These are phyloP conservation scores for Fraxinus albicans DNA, from an alignment of 305 asterid species.

Conservation along the genomic window DNA sequence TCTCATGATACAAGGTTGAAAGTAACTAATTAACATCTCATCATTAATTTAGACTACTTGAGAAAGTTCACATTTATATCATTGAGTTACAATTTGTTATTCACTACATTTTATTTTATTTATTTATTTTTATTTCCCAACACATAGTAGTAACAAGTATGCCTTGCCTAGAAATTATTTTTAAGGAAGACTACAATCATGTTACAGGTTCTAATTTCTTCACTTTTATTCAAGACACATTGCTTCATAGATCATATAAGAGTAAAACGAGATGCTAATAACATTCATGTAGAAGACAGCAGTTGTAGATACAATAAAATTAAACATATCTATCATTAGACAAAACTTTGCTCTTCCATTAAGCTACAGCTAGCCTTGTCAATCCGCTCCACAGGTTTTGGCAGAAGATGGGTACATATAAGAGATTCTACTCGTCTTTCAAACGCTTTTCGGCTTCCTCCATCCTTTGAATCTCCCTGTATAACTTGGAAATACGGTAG, in stretches of 20 bases:
- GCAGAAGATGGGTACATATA: not conserved
- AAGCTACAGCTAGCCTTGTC: not conserved
- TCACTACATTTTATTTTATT: too few relatives aligned
- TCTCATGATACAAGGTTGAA: too few relatives aligned
- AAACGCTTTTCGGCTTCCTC: constrained; percentile 80
- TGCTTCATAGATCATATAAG: not conserved
- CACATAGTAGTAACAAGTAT: not conserved
- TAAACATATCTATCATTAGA: not conserved
- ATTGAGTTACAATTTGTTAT: too few relatives aligned
- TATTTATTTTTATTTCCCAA: too few relatives aligned
- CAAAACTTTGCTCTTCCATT: not conserved
- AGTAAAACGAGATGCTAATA: not conserved
- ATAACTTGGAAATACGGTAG: constrained; percentile 71
- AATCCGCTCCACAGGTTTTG: not conserved
- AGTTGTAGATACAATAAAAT: not conserved
- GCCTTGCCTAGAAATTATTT: not conserved
- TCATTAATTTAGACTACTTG: too few relatives aligned
- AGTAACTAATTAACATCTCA: too few relatives aligned
- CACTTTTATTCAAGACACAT: not conserved
- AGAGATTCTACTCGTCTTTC: constrained; percentile 59
- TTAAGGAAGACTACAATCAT: not conserved
- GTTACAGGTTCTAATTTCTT: not conserved
- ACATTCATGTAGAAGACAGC: not conserved
- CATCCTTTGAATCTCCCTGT: constrained; percentile 66
- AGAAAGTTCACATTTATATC: too few relatives aligned